A percentile compares a stretch with the other conserved stretches of the same genome.
phyloP scores from a whole-genome alignment of 2,329 filamentous ascomycete species.

The Aureobasidium sp. region DNA sequence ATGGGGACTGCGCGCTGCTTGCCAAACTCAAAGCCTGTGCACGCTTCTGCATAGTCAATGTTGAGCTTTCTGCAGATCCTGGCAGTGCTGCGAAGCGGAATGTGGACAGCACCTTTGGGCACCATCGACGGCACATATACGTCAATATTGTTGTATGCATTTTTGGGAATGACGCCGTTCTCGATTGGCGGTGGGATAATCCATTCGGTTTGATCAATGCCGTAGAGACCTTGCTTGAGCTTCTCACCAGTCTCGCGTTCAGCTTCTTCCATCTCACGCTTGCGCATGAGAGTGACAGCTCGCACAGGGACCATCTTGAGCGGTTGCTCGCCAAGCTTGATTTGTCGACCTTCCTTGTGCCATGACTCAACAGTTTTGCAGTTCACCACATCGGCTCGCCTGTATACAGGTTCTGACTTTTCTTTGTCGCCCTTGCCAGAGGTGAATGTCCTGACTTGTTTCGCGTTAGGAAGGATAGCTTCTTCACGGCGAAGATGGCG shows the following conservation, averaged over 20 bases:
- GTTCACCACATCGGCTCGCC: constrained; percentile 66
- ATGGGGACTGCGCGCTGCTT: constrained; percentile 89
- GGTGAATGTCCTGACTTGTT: constrained; percentile 65
- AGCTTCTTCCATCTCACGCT: constrained; percentile 80
- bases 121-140: constrained; percentile 93
- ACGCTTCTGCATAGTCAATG: constrained; percentile 88
- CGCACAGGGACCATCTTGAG: constrained; percentile 84
- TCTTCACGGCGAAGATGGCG: constrained; percentile 88
- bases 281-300: constrained; percentile 78
- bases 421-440: constrained; percentile 64
- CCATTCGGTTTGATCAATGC: constrained; percentile 81
- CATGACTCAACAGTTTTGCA: constrained; percentile 93
- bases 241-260: constrained; percentile 73
- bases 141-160: constrained; percentile 93
- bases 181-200: constrained; percentile 84
- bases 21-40: constrained; percentile 94
- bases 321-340: constrained; percentile 60
- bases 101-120: constrained; percentile 71
- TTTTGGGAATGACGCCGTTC: constrained; percentile 84
- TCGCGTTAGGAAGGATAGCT: constrained; percentile 61
- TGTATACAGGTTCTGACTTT: constrained; percentile 72
- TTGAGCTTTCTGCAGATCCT: constrained; percentile 74
- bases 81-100: constrained; percentile 68
- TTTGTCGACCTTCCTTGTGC: constrained; percentile 89
- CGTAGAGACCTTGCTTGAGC: constrained; percentile 77